Evolutionary conservation across 345 rosid genomes (phyloP), one percentile per base, ranked within the genome.

Genomic region (Hypericum androsaemum): DNA sequence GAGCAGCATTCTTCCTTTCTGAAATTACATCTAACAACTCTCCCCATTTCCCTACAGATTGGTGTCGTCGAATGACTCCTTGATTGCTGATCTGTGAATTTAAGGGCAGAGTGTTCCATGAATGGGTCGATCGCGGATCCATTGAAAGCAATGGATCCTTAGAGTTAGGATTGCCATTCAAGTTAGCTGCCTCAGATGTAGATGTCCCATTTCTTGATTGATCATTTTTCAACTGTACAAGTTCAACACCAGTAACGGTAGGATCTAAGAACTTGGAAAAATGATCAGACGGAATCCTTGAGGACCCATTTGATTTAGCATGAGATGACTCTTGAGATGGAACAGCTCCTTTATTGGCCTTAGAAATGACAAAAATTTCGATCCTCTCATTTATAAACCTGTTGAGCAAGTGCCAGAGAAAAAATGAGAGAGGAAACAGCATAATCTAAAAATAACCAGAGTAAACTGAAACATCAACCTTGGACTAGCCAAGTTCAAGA

Each of bases 321-420:
- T 67, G 77, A 60, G 87, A 77, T 57, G 74, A 54, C 70, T 67
- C 95, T 59, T 71, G 66, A n/a, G 75, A 69, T 15, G 72, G 54
- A 50, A 60, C 63, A 54, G 69, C 45, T 60, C 71, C 74, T 66
- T 70, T 75, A 53, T 54, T 80, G 64, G 74, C 73, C 78, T 83
- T 94, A 58, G 90, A 73, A 45, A 78, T 64, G 65, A 79, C 80
- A 36, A 81, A 65, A 62, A 70, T 77, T 63, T 88, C 99, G 17
- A 94, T 94, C 74, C 87, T 86, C 72, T 82, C 95, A 57, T 94
- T 94, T 54, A 94, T 74, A 66, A 94, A 88, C 76, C 99, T 94
- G 77, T 70, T 47, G 44, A 66, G 39, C 59, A 42, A 55, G 58
- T 40, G 47, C 15, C 43, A 47, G 60, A 43, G 7, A 39, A 56